Evolutionary conservation across 2,329 filamentous ascomycete species (phyloP).

Genomic region (Fusarium phyllophilum): DNA sequence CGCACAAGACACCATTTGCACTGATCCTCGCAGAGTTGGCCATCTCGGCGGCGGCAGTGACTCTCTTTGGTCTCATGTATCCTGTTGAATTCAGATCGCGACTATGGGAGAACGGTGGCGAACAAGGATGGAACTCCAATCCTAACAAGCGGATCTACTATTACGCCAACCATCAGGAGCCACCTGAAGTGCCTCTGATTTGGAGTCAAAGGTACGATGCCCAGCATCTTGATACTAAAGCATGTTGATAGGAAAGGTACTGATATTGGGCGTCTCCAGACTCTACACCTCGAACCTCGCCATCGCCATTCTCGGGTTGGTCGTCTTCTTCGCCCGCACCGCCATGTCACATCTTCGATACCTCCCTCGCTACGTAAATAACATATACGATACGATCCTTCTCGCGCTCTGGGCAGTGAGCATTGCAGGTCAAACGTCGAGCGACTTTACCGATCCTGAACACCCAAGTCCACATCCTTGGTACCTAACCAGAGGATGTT

Average conservation of each 20-base stretch:
- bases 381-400: conserved; percentile 46
- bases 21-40: conserved; percentile 36
- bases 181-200: conserved; percentile 42
- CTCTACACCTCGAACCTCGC: conserved; percentile 44
- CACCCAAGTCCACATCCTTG: conserved; percentile 41
- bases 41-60: conserved; percentile 10
- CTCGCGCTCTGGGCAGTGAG: conserved; percentile 43
- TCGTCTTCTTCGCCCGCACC: conserved; percentile 42
- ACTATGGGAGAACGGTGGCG: conserved; percentile 45
- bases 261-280: conserved; percentile 22
- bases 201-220: conserved; percentile 42
- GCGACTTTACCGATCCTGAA: conserved; percentile 41
- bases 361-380: conserved; percentile 37
- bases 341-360: conserved; percentile 38
- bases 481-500: conserved; percentile 42
- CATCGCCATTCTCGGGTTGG: conserved; percentile 45
- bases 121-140: conserved; percentile 46
- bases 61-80: conserved; percentile 41
- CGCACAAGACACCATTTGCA: conserved; percentile 7
- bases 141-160: conserved; percentile 45
- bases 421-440: conserved; percentile 32
- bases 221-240: fast-evolving
- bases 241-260: background rate
- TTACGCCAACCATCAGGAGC: conserved; percentile 46
- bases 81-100: conserved; percentile 37